Evolutionary conservation across 805 yeast species (phyloP).

Genomic region (Metahyphopichia silvanorum): DNA sequence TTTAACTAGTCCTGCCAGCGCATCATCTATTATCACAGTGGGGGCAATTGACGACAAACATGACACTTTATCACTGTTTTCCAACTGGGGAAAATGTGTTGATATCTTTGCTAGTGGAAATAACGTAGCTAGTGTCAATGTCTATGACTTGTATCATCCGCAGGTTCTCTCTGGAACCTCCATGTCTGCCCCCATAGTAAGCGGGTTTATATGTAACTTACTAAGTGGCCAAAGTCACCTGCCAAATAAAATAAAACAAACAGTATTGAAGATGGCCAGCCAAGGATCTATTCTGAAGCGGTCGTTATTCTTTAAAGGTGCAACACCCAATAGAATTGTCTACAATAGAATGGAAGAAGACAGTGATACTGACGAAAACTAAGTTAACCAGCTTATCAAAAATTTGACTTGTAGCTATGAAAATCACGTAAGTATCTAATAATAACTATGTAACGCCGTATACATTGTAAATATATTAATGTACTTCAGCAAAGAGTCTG

Average conservation of each 20-base stretch:
- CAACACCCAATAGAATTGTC: slow-evolving; percentile 61
- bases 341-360: slow-evolving; percentile 23
- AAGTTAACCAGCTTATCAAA: no score
- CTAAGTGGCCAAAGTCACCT: no score
- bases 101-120: slow-evolving; percentile 85
- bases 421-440: no score
- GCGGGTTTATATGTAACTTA: slow-evolving; percentile 60
- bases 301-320: slow-evolving; percentile 43
- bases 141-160: slow-evolving; percentile 20
- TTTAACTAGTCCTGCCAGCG: slow-evolving; percentile 80
- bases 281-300: slow-evolving; percentile 46
- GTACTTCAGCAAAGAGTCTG: no score
- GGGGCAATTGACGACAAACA: slow-evolving; percentile 82
- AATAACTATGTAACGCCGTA: no score
- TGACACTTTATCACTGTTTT: slow-evolving; percentile 70
- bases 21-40: slow-evolving; percentile 67
- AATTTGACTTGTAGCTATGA: no score
- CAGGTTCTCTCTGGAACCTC: slow-evolving; percentile 66
- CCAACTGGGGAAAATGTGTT: slow-evolving; percentile 95
- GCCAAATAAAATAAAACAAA: no score
- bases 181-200: slow-evolving; percentile 75
- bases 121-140: slow-evolving; percentile 54
- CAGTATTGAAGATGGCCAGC: no score
- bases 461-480: no score
- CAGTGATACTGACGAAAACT: neutral